Evolutionary conservation across 2,329 filamentous ascomycete genomes (phyloP), one percentile per base, ranked within the genome.

Genomic region (Trichoderma simmonsii): DNA sequence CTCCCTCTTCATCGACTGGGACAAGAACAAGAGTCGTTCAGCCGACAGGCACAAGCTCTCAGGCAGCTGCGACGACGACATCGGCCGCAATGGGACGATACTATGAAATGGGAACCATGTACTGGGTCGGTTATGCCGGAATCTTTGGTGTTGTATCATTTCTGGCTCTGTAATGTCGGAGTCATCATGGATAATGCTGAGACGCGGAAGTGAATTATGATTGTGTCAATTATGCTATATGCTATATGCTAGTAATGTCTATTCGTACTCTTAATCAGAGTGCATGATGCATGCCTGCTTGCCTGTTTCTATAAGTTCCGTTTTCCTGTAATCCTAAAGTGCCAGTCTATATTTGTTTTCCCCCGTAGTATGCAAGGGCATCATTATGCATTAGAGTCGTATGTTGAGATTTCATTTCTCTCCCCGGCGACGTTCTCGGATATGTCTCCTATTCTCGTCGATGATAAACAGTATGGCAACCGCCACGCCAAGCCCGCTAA

Each of bases 41-140:
- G 4, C 24, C 54, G 3, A 69, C 66, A 57, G 59, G 51, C n/a
- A 30, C 26, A 14, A 28, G 12, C 8, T 21, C 54, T 28, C 66
- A 69, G 59, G 30, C 66, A 7, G 34, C 66, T 26, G 39, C 67
- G 18, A 70, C 57, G 12, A 69, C 56, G 39, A 62, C 67, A n/a
- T 70, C 67, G 5, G 67, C 57, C 15, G 67, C 67, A 21, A n/a
- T 54, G 26, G 57, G 66, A 11, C 56, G 36, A 24, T 48, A 61
- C 8, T 21, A 61, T 6, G 66, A 36, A 2, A 34, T 34, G n/a
- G 56, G 56, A 14, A 30, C 36, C 21, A 32, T 61, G n/a, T 61
- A 69, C 4, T 69, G 56, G n/a, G 39, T 60, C 2, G 56, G 66
- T 15, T 69, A 61, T 18, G 28, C 28, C 2, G 66, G 36, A 30